These are phyloP conservation scores for Triticum turgidum DNA, from an alignment of 176 grass and related monocot genomes.

Conservation along the genomic window DNA sequence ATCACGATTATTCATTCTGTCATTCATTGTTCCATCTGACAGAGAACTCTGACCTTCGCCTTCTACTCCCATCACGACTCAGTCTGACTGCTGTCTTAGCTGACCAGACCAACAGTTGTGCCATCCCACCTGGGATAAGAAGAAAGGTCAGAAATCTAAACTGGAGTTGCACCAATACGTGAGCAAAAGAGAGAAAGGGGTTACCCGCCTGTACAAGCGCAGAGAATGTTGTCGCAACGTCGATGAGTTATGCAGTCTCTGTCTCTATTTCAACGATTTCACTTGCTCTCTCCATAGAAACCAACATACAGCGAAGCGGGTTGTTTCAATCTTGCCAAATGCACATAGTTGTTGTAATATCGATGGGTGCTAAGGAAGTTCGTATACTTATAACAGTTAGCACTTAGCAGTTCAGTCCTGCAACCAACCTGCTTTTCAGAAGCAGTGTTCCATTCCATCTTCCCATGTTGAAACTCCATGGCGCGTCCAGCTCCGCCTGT, in stretches of 20 bases:
- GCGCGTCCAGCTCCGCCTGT: too few relatives aligned
- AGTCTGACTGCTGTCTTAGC: too few relatives aligned
- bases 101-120: slow-evolving; percentile 47
- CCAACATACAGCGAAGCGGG: slow-evolving; percentile 38
- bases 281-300: neutral
- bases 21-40: too few relatives aligned
- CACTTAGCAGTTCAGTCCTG: neutral
- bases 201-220: slow-evolving; percentile 24
- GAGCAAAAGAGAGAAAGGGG: neutral
- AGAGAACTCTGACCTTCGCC: too few relatives aligned
- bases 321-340: slow-evolving; percentile 51
- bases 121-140: slow-evolving; percentile 54
- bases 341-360: neutral
- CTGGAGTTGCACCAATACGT: neutral
- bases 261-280: too few relatives aligned
- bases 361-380: slow-evolving; percentile 9
- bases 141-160: neutral
- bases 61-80: too few relatives aligned
- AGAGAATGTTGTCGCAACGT: too few relatives aligned
- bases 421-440: slow-evolving; percentile 71
- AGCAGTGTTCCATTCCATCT: slow-evolving; percentile 37
- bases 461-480: too few relatives aligned
- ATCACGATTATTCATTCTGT: too few relatives aligned
- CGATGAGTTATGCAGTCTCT: too few relatives aligned
- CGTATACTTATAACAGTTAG: neutral